Conservation (phyloP, 805 yeast species). For the Candida sphagnicola region DNA sequence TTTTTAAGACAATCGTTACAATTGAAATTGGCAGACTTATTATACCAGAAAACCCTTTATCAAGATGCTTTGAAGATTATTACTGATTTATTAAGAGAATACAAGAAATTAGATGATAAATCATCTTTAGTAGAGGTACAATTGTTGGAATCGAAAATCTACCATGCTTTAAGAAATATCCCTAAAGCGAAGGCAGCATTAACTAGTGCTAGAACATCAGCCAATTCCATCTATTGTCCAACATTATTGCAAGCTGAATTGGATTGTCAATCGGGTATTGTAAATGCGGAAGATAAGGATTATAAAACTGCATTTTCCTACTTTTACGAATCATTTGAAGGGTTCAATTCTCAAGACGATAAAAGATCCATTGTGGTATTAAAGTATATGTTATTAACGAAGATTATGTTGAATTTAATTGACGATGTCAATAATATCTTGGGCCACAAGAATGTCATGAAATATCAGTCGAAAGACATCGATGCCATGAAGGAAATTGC, state of each 20-base stretch:
- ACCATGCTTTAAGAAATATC: constrained; percentile 85
- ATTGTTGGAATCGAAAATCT: constrained; percentile 82
- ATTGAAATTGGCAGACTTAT: constrained; percentile 73
- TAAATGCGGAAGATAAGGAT: constrained; percentile 96
- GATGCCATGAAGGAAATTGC: constrained; percentile 97
- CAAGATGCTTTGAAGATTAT: constrained; percentile 72
- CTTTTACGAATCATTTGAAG: constrained; percentile 93
- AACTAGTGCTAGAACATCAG: constrained; percentile 94
- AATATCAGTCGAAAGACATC: constrained; percentile 77
- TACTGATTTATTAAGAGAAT: constrained; percentile 69
- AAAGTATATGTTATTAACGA: constrained; percentile 89
- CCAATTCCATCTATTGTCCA: constrained; percentile 95
- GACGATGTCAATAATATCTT: constrained; percentile 82
- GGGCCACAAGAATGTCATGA: constrained; percentile 60
- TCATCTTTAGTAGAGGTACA: constrained; percentile 94
- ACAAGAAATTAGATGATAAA: constrained; percentile 93
- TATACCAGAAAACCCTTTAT: constrained; percentile 61
- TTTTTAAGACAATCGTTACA: constrained; percentile 87
- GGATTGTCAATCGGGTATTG: constrained; percentile 91
- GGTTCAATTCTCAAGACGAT: constrained; percentile 69
- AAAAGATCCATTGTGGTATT: constrained; percentile 64
- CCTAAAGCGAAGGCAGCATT: constrained; percentile 89
- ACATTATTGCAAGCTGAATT: constrained; percentile 91
- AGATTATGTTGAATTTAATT: constrained; percentile 84
- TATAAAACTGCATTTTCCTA: constrained; percentile 94